Conservation (phyloP, 1,284 basidiomycete species). For the Rhodotorula mucilaginosa region DNA sequence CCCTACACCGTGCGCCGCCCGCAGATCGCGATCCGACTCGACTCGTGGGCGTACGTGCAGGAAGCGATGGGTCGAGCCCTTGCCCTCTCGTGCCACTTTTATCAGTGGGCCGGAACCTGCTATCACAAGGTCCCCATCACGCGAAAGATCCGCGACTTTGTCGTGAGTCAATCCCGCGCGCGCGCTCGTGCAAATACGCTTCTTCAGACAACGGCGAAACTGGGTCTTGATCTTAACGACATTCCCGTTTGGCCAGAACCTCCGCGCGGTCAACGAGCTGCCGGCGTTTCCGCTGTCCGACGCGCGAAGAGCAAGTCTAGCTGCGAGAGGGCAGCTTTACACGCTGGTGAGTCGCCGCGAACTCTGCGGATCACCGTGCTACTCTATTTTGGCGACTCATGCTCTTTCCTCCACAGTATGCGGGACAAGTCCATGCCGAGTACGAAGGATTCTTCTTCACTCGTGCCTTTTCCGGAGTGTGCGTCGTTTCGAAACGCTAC, state of each 20-base stretch:
- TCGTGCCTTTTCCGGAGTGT: slow-evolving; percentile 31
- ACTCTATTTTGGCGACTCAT: background rate
- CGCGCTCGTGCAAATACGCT: too few species aligned
- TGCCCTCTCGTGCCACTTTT: slow-evolving; percentile 11
- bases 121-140: slow-evolving; percentile 13
- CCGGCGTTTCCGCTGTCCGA: background rate
- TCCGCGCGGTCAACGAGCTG: background rate
- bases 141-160: slow-evolving; percentile 37
- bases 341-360: background rate
- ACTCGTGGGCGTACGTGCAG: slow-evolving; percentile 19
- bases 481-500: background rate
- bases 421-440: slow-evolving; percentile 13
- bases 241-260: background rate
- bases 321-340: slow-evolving; percentile 13
- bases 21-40: slow-evolving; percentile 15
- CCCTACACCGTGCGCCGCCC: too few species aligned
- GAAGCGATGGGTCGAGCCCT: slow-evolving; percentile 15
- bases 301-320: background rate
- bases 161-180: background rate
- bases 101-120: slow-evolving; percentile 21
- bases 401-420: background rate
- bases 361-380: too few species aligned
- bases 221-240: background rate
- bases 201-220: too few species aligned
- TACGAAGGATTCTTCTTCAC: slow-evolving; percentile 36